Conservation (phyloP, 2,329 filamentous ascomycete genomes). For the Xylariaceae sp. region DNA sequence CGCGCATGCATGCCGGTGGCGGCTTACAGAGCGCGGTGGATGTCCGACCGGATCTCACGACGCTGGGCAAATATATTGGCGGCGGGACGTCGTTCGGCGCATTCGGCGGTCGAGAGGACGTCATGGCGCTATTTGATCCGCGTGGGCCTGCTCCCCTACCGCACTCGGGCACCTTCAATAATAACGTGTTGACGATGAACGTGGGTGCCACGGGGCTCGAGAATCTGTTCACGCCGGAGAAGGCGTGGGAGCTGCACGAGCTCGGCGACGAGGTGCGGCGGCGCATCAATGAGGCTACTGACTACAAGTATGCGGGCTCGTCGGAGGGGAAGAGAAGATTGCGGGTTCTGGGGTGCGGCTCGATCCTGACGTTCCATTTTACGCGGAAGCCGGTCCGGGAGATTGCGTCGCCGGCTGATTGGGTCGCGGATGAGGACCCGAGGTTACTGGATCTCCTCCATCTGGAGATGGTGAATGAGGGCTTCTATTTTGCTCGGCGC, state of each 20-base stretch:
- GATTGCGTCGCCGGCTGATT: conserved; percentile 23
- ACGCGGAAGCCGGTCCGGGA: conserved; percentile 28
- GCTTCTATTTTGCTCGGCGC: conserved; percentile 39
- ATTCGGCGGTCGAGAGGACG: conserved; percentile 55
- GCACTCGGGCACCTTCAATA: conserved; percentile 58
- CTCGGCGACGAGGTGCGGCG: conserved; percentile 26
- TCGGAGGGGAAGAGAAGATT: not conserved
- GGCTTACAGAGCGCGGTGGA: conserved; percentile 41
- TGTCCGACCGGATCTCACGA: conserved; percentile 55
- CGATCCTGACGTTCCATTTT: conserved; percentile 23
- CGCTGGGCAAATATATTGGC: conserved; percentile 62
- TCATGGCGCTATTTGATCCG: conserved; percentile 55
- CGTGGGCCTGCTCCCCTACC: conserved; percentile 33
- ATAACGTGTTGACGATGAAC: conserved; percentile 51
- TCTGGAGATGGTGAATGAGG: conserved; percentile 42
- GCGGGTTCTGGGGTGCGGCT: conserved; percentile 16
- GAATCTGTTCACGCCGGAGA: conserved; percentile 29
- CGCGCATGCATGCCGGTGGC: conserved; percentile 45
- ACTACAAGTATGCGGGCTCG: conserved; percentile 3
- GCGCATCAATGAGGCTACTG: conserved; percentile 22
- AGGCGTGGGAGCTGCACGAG: conserved; percentile 23
- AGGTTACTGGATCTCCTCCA: conserved; percentile 40
- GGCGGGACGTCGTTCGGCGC: conserved; percentile 63
- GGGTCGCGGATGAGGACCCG: conserved; percentile 26
- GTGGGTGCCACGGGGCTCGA: conserved; percentile 38